These are phyloP conservation scores for Saprolegnia parasitica DNA, from an alignment of 352 stramenopile genomes.

Conservation along the genomic window DNA sequence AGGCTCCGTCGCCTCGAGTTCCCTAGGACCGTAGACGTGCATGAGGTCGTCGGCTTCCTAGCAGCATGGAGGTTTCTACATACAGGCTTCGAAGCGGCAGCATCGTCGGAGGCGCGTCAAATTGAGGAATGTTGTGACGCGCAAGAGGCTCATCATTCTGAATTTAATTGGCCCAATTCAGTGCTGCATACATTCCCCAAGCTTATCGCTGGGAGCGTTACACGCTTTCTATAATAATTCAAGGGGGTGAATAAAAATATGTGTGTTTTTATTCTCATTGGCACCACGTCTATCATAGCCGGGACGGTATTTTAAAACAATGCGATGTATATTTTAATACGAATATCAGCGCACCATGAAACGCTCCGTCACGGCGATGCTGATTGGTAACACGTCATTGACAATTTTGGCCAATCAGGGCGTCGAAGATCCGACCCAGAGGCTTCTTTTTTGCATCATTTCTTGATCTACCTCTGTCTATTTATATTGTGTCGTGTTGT, in stretches of 20 bases:
- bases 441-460: slow-evolving; percentile 7
- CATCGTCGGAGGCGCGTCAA: neutral
- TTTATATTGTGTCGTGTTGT: no score
- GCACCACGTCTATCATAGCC: no score
- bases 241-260: neutral
- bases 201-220: neutral
- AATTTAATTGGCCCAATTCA: neutral
- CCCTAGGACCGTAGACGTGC: neutral
- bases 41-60: neutral
- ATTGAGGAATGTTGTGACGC: neutral
- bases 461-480: no score
- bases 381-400: slow-evolving; percentile 22
- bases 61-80: neutral
- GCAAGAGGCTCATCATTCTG: neutral
- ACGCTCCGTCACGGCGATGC: neutral
- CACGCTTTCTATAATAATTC: neutral
- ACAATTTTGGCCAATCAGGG: slow-evolving; percentile 13
- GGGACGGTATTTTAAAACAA: no score
- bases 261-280: neutral
- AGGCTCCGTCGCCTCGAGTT: neutral
- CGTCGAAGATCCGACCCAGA: no score
- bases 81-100: neutral
- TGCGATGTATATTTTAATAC: neutral
- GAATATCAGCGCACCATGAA: neutral
- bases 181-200: neutral